Conservation (phyloP, 768 basidiomycete genomes). For the Daedalea quercina region DNA sequence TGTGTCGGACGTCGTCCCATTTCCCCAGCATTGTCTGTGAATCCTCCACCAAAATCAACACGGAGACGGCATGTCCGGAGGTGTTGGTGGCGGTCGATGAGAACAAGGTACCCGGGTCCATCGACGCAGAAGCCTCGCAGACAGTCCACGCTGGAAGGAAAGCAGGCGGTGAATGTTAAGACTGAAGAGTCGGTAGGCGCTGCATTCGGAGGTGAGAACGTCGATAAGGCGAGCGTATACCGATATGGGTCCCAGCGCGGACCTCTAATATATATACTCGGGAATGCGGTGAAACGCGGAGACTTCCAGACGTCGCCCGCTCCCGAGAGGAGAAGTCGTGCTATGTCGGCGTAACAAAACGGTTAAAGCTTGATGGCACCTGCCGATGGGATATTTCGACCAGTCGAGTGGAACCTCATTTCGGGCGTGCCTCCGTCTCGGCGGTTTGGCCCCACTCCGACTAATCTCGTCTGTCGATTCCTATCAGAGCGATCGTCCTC, state of each 20-base stretch:
- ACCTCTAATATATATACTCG: slow-evolving; percentile 16
- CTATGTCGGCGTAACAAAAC: slow-evolving; percentile 11
- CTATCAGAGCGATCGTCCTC: slow-evolving; percentile 2
- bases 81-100: slow-evolving; percentile 16
- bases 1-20: slow-evolving; percentile 20
- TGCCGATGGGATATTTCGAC: slow-evolving; percentile 11
- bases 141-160: not conserved
- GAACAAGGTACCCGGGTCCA: slow-evolving; percentile 14
- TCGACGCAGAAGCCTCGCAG: slow-evolving; percentile 7
- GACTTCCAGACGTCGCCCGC: slow-evolving; percentile 1
- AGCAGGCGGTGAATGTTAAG: not conserved
- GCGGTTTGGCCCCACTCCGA: not conserved
- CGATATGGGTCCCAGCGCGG: slow-evolving; percentile 23
- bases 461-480: slow-evolving; percentile 1
- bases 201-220: slow-evolving; percentile 14
- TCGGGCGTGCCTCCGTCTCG: not conserved
- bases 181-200: not conserved
- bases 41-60: slow-evolving; percentile 24
- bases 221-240: slow-evolving; percentile 21
- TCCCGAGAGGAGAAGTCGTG: slow-evolving; percentile 2
- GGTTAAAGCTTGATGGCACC: slow-evolving; percentile 24
- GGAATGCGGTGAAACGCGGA: not conserved
- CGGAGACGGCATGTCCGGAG: slow-evolving; percentile 19
- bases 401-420: not conserved
- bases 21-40: slow-evolving; percentile 16